phyloP scores from a whole-genome alignment of 192 early-diverging fungal species.

The Kickxella alabastrina region DNA sequence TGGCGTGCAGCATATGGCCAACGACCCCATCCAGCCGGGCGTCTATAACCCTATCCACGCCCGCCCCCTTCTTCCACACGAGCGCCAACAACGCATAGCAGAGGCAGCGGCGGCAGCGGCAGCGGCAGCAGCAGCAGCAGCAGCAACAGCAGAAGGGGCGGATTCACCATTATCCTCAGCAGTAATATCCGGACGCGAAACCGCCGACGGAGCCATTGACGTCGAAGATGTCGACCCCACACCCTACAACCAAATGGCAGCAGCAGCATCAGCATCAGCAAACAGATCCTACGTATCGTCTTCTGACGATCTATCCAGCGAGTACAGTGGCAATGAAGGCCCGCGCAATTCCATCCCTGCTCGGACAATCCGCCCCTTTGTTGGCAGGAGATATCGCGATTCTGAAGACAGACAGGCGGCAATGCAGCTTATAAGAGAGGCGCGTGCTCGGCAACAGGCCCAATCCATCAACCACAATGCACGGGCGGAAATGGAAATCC shows the following conservation, averaged over 20 bases:
- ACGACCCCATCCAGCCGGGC: slow-evolving; percentile 36
- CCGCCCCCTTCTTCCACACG: slow-evolving; percentile 36
- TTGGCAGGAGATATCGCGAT: background rate
- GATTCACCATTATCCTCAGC: too few species aligned
- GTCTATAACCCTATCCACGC: slow-evolving; percentile 40
- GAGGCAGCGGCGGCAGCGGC: slow-evolving; percentile 1
- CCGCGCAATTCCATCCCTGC: background rate
- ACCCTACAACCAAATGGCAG: slow-evolving; percentile 1
- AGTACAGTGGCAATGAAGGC: background rate
- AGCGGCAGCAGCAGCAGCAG: slow-evolving; percentile 7
- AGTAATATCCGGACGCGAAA: slow-evolving; percentile 11
- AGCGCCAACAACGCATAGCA: slow-evolving; percentile 1
- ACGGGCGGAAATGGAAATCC: too few species aligned
- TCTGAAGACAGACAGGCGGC: too few species aligned
- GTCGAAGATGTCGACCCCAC: slow-evolving; percentile 33
- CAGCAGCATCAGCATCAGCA: too few species aligned
- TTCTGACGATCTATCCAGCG: background rate
- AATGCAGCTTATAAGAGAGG: too few species aligned
- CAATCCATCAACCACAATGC: too few species aligned
- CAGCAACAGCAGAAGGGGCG: slow-evolving; percentile 5
- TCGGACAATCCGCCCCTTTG: background rate
- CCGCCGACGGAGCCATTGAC: slow-evolving; percentile 34
- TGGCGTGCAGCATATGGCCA: slow-evolving; percentile 16
- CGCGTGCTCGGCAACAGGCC: too few species aligned
- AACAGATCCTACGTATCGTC: background rate